These are phyloP conservation scores for Backusella australiensis DNA, from an alignment of 192 early-diverging fungal genomes.

Conservation along the genomic window DNA sequence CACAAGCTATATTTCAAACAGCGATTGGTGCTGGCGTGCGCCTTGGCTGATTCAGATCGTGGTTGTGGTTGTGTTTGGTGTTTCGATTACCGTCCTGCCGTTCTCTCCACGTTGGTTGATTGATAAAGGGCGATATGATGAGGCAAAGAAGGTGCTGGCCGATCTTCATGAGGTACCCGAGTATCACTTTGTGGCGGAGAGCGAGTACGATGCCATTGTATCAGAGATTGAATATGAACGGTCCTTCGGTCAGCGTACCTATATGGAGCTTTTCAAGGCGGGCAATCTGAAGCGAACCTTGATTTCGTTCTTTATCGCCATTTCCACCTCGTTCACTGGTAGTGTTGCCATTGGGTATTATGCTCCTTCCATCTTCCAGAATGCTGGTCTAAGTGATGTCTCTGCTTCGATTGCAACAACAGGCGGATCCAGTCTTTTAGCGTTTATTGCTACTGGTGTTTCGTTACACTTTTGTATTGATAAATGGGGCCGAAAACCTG, in stretches of 20 bases:
- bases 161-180: slow-evolving; percentile 58
- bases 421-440: slow-evolving; percentile 25
- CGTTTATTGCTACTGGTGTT: slow-evolving; percentile 25
- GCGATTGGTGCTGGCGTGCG: slow-evolving; percentile 68
- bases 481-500: slow-evolving; percentile 70
- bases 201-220: slow-evolving; percentile 69
- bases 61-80: slow-evolving; percentile 42
- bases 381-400: slow-evolving; percentile 25
- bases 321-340: slow-evolving; percentile 23
- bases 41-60: slow-evolving; percentile 81
- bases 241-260: slow-evolving; percentile 55
- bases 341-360: slow-evolving; percentile 37
- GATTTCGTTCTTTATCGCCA: slow-evolving; percentile 56
- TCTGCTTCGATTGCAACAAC: slow-evolving; percentile 30
- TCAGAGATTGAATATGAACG: slow-evolving; percentile 62
- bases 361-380: slow-evolving; percentile 33
- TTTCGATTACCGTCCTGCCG: slow-evolving; percentile 73
- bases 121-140: slow-evolving; percentile 58
- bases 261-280: slow-evolving; percentile 52
- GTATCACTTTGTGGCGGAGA: slow-evolving; percentile 45
- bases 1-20: slow-evolving; percentile 35
- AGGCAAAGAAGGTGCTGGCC: slow-evolving; percentile 67
- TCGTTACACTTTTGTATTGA: slow-evolving; percentile 63
- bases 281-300: slow-evolving; percentile 62
- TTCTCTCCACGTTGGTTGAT: slow-evolving; percentile 87